phyloP scores from a whole-genome alignment of 192 early-diverging fungal species.

The Linnemannia zychae region DNA sequence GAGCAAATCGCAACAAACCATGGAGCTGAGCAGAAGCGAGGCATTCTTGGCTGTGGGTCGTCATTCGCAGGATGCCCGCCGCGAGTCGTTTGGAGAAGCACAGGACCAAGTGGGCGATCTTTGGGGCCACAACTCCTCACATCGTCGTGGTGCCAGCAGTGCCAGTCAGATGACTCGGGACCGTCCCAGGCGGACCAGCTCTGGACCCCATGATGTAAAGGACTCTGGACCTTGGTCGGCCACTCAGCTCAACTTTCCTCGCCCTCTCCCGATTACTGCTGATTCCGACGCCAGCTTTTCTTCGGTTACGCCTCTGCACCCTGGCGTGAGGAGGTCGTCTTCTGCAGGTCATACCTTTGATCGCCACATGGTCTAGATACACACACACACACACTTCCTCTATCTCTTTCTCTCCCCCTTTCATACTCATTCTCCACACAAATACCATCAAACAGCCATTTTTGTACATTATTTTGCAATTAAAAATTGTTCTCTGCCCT shows the following conservation, averaged over 20 bases:
- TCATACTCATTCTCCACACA: not conserved
- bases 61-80: conserved; percentile 9
- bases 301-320: not conserved
- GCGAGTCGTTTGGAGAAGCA: conserved; percentile 20
- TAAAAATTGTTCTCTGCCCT: not conserved
- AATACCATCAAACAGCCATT: not conserved
- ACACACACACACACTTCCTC: not conserved
- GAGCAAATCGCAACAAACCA: conserved; percentile 4
- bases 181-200: not conserved
- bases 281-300: not conserved
- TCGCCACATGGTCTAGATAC: not conserved
- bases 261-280: not conserved
- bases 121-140: not conserved
- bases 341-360: not conserved
- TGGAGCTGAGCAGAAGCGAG: conserved; percentile 5
- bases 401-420: not conserved
- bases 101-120: conserved; percentile 25
- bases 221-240: conserved; percentile 28
- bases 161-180: conserved; percentile 27
- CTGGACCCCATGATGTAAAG: not conserved
- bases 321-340: conserved; percentile 11
- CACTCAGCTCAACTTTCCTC: conserved; percentile 22
- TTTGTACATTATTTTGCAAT: not conserved
- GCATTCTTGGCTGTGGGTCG: not conserved
- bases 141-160: conserved; percentile 35